Conservation (phyloP, 2,329 filamentous ascomycete species). For the Fusarium continuum region DNA sequence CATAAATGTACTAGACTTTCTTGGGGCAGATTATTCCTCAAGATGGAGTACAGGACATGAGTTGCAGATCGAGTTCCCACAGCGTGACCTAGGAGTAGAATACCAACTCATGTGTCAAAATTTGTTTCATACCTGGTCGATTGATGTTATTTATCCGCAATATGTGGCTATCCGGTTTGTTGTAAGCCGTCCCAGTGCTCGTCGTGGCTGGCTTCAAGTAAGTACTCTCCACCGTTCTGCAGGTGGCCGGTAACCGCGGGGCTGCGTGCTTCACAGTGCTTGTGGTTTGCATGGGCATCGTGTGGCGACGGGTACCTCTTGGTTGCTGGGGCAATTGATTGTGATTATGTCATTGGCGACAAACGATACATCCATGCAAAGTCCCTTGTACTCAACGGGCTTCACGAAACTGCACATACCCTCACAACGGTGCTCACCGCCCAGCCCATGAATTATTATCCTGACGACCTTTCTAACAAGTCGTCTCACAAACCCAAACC, state of each 20-base stretch:
- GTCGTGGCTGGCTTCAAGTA: no score
- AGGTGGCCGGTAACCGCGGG: conserved; percentile 3
- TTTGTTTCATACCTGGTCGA: no score
- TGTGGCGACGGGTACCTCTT: conserved; percentile 5
- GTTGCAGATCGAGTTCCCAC: no score
- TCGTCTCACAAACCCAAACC: neutral
- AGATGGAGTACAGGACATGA: no score
- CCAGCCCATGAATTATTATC: conserved; percentile 20
- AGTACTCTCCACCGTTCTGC: neutral
- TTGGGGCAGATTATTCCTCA: no score
- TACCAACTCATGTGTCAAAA: no score
- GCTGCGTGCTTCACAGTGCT: conserved; percentile 32
- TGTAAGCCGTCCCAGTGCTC: no score
- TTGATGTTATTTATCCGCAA: neutral
- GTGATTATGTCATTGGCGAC: conserved; percentile 38
- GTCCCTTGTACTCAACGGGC: conserved; percentile 24
- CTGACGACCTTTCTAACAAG: conserved; percentile 5
- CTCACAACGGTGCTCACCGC: conserved; percentile 21
- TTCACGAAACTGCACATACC: conserved; percentile 27
- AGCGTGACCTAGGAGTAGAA: no score
- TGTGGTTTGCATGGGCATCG: conserved; percentile 33
- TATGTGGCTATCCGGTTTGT: neutral
- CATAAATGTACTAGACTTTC: no score
- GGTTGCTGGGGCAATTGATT: conserved; percentile 43
- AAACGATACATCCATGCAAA: conserved; percentile 22